Conservation (phyloP, 352 stramenopile genomes). For the Phytopythium cucurbitacearum region DNA sequence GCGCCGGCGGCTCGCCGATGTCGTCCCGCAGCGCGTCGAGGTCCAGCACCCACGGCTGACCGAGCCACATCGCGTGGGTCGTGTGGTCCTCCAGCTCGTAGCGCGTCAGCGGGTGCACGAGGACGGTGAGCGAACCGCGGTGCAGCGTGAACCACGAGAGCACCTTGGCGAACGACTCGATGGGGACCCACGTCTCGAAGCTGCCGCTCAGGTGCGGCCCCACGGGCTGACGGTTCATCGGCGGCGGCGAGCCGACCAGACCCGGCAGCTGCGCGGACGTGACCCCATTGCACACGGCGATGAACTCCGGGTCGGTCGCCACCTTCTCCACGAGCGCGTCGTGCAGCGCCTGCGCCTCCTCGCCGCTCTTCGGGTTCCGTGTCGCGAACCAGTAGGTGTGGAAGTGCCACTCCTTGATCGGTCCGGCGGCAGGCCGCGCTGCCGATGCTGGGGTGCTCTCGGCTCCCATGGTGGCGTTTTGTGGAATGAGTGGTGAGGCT, state of each 20-base stretch:
- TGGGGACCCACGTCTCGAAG: constrained; percentile 68
- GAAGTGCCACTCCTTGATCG: constrained; percentile 75
- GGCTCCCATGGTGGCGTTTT: too few species aligned
- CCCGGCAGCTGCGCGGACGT: constrained; percentile 27
- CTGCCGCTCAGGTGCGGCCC: constrained; percentile 58
- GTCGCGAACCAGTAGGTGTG: constrained; percentile 63
- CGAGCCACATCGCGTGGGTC: constrained; percentile 51
- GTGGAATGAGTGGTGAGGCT: too few species aligned
- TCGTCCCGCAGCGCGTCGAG: constrained; percentile 27
- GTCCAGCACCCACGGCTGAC: constrained; percentile 35
- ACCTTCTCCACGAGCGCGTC: constrained; percentile 43
- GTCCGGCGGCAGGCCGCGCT: constrained; percentile 4
- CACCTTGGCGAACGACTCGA: constrained; percentile 49
- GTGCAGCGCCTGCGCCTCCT: constrained; percentile 38
- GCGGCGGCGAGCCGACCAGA: constrained; percentile 19
- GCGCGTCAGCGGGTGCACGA: constrained; percentile 63
- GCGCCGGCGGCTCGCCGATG: constrained; percentile 23
- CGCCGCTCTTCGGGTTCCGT: constrained; percentile 26
- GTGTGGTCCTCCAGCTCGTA: constrained; percentile 56
- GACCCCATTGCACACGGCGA: constrained; percentile 56
- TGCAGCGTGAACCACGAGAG: constrained; percentile 68
- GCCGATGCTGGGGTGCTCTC: constrained; percentile 1
- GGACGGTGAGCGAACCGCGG: constrained; percentile 47
- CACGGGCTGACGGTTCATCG: constrained; percentile 53
- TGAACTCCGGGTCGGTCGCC: constrained; percentile 36